Base-by-base conservation (phyloP, 352 stramenopile species). In the Pythium grandisporangium region DNA sequence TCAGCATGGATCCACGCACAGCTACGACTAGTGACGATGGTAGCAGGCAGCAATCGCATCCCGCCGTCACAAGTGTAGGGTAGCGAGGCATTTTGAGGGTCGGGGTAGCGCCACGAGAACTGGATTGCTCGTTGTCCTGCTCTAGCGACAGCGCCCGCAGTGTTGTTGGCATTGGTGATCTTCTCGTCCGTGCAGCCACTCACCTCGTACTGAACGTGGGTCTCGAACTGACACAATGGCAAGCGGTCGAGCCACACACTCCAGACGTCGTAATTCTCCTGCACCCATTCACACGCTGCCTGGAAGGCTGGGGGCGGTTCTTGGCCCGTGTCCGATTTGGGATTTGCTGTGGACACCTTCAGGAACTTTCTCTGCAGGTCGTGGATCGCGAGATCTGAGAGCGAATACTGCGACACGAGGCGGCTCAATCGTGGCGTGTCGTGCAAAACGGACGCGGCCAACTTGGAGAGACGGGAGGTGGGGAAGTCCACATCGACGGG, bases 401-500 rank as follows among this genome's bases (percentile, higher is more conserved):
- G 22, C 11, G 23, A 27, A 12, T 54, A 24, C 7, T 40, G 47
- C n/a, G 39, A 42, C 7, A 54, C 23, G 23, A 43, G 33, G 20
- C 12, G 19, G 6, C 23, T 23, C 4, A 51, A 12, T 6, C 24
- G 20, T 3, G 34, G 44, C n/a, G 40, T 42, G 35, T 64, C 50
- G 27, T 43, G 32, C 10, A 37, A 19, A 33, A 39, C 23, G 17
- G n/a, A 32, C 12, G 33, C 35, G 13, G 44, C 53, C 25, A 67
- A 78, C 40, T 76, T 77, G 25, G 60, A 49, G 0, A 83, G 58
- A 2, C 53, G 22, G 4, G 58, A 30, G 1, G 29, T 36, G 6
- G 66, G 62, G 13, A 74, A 83, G 37, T 80, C 67, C 2, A 66
- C 53, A 1, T 45, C 20, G 2, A 80, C 54, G 0, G 53, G 58